Evolutionary conservation across 306 rosid species (phyloP), one percentile per base, ranked within the genome.

Genomic region (Prunus campanulata): DNA sequence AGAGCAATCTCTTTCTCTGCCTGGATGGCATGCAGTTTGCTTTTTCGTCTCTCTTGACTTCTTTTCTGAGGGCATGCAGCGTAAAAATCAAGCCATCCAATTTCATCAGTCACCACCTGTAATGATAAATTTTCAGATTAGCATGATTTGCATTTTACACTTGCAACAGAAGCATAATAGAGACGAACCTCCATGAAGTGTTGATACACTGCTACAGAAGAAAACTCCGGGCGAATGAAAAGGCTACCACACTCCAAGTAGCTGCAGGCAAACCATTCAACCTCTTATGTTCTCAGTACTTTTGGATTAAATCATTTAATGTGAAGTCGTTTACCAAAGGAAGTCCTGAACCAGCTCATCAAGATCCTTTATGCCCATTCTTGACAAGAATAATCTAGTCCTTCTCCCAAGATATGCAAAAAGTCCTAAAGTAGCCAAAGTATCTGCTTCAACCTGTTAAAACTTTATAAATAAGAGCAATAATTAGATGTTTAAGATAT

Each of bases 161-260:
- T 8, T 25, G 66, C 14, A 70, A 27, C 2, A 44, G 68, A 79
- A 56, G 47, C 16, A 77, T 11, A 47, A 30, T 20, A 78, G 87
- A 83, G 64, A 77, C 79, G 72, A 66, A 85, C 96, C 93, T 91
- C 93, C 89, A 85, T 88, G 86, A 91, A 88, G 74, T 78, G 76
- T 81, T 89, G 93, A 82, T 87, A 89, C 73, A 74, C 78, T 42
- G 81, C 61, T 56, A 86, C 60, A 59, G 81, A 80, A 74, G 90
- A 80, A 79, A 91, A 83, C 68, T 89, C 87, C 0, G 90, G 90
- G 74, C 79, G 86, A 66, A 89, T 76, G 83, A 89, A 87, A 84
- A 89, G 82, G 88, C 78, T 83, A 66, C 96, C 93, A 25, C 90
- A 89, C 78, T 91, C 96, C 87, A 87, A 82, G 85, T 91, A 87